Conservation (phyloP, 441 rosid species). For the Populus hybrid region DNA sequence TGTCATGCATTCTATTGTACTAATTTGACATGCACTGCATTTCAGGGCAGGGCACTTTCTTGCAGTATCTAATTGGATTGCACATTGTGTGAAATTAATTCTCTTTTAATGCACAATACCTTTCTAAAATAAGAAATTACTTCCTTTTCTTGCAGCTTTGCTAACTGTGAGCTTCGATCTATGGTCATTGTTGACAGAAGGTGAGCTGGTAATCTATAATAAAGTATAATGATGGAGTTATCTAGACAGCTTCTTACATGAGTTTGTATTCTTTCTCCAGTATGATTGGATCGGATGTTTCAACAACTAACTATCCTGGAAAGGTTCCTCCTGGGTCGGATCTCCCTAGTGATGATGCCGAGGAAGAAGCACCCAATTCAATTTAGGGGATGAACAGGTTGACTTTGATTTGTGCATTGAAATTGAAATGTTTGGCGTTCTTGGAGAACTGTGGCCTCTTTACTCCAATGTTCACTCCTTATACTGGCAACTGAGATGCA, state of each 20-base stretch:
- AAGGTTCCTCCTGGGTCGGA: slow-evolving; percentile 68
- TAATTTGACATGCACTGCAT: neutral
- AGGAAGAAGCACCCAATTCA: slow-evolving; percentile 30
- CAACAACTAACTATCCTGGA: slow-evolving; percentile 73
- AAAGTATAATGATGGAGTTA: neutral
- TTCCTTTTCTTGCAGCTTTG: slow-evolving; percentile 53
- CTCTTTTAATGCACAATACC: neutral
- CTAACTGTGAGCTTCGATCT: slow-evolving; percentile 92
- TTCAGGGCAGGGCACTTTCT: neutral
- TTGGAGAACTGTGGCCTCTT: slow-evolving; percentile 7
- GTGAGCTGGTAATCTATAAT: slow-evolving; percentile 30
- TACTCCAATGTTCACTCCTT: neutral
- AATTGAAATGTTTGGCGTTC: slow-evolving; percentile 1
- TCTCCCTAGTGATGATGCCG: slow-evolving; percentile 42
- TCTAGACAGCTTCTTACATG: neutral
- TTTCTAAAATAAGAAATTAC: slow-evolving; percentile 15
- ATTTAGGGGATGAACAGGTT: neutral
- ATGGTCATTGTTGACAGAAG: slow-evolving; percentile 78
- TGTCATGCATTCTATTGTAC: neutral
- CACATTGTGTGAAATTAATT: neutral
- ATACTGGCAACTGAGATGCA: neutral
- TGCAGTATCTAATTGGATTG: neutral
- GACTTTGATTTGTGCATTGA: neutral
- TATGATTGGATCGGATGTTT: slow-evolving; percentile 61
- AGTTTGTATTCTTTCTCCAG: slow-evolving; percentile 32